Evolutionary conservation across 768 basidiomycete species (phyloP), one percentile per base, ranked within the genome.

Genomic region (Cystobasidium tubakii): DNA sequence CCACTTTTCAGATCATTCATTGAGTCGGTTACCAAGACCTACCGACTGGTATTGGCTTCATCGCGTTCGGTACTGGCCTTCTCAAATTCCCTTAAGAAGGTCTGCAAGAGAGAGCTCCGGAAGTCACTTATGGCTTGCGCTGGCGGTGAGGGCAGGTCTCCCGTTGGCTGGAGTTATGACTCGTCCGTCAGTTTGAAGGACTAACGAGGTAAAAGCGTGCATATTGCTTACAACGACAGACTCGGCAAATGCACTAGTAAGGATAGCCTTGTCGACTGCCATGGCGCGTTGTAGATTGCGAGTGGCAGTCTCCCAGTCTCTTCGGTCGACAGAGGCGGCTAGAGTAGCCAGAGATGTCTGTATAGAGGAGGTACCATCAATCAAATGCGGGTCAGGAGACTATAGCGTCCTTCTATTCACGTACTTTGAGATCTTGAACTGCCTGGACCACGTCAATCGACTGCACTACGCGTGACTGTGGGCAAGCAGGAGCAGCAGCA

Each of bases 281-380:
- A 95, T 94, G 1, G 93, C 95, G 25, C 92, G 84, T 36, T 90
- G 88, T 81, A 94, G 95, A 79, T 92, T 89, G 73, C 92, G 85
- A 0, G 93, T 88, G 1, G 96, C 96, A 1, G 90, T 86, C 80
- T 99, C 96, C 96, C 96, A 99, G 79, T 98, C 96, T 76, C 90
- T 86, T 55, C 83, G 84, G 34, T 89, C 88, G 34, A 97, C 93
- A 17, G 86, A 82, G 12, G 83, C 77, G 57, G 86, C 84, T 17
- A 89, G 81, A 25, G 84, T 84, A 2, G 83, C 80, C 53, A 90
- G 81, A 0, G 95, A 89, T 0, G 86, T 86, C 86, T 92, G 81
- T 82, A 73, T 34, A 36, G 13, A 31, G 54, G 7, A 42, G 81
- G 74, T 85, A 78, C 17, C 83, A 67, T 46, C n/a, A 73, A 29